Evolutionary conservation across 1,139 yeast genomes (phyloP).

Genomic region (Blastobotrys niveus): DNA sequence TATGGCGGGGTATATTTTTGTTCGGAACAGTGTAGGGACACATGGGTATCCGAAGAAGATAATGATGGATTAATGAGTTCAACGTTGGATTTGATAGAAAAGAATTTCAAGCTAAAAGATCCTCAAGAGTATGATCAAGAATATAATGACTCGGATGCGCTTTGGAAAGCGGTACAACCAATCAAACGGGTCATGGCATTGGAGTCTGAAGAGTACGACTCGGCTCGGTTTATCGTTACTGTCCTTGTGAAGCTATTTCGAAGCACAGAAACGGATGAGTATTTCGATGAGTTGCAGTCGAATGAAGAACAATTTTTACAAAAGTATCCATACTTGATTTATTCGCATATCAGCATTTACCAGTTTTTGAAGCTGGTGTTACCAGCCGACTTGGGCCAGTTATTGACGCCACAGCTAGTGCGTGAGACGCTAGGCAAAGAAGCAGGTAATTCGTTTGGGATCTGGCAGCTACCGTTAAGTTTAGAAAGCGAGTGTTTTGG

Average conservation of each 20-base stretch:
- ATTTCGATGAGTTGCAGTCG: slow-evolving; percentile 49
- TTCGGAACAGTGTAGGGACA: slow-evolving; percentile 40
- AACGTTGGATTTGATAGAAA: slow-evolving; percentile 33
- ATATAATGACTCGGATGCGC: slow-evolving; percentile 12
- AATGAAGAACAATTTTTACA: slow-evolving; percentile 48
- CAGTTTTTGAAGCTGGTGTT: slow-evolving; percentile 45
- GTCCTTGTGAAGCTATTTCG: slow-evolving; percentile 24
- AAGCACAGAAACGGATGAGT: slow-evolving; percentile 24
- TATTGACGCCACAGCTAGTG: slow-evolving; percentile 40
- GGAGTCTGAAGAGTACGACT: slow-evolving; percentile 39
- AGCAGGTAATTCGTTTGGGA: slow-evolving; percentile 70
- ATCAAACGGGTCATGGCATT: slow-evolving; percentile 17
- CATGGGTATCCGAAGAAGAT: slow-evolving; percentile 34
- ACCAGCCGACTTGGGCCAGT: slow-evolving; percentile 37
- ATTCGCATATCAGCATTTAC: slow-evolving; percentile 48
- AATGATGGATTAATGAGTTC: slow-evolving; percentile 31
- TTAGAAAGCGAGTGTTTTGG: slow-evolving; percentile 60
- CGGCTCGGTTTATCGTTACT: slow-evolving; percentile 37
- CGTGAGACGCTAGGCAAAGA: slow-evolving; percentile 55
- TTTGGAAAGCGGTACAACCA: slow-evolving; percentile 13
- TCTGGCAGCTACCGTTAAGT: slow-evolving; percentile 50
- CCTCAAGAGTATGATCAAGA: slow-evolving; percentile 1
- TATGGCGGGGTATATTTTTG: slow-evolving; percentile 55
- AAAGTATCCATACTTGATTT: slow-evolving; percentile 47
- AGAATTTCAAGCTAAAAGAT: slow-evolving; percentile 5